Evolutionary conservation across 805 yeast genomes (phyloP), one percentile per base, ranked within the genome.

Genomic region (Cyberlindnera veronae): DNA sequence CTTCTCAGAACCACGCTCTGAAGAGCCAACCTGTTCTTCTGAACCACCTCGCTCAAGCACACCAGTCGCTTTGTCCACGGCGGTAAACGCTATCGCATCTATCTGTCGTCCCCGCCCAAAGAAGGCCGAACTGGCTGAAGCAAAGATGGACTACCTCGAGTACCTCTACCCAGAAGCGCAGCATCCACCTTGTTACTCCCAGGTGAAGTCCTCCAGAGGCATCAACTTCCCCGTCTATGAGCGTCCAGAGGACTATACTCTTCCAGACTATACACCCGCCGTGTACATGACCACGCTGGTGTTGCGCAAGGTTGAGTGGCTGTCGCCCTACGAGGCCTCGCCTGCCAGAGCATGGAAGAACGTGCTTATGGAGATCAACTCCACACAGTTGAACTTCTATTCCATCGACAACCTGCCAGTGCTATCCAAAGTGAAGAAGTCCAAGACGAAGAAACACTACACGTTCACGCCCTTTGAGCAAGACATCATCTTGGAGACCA

Each of bases 331-430:
- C 56, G 89, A 83, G 50, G 67, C 78, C 3, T 72, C 95, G 0
- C 69, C 78, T 2, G 59, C 68, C 8, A 68, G 95, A 46, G 71
- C 76, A 10, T 90, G 98, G 98, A 73, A 70, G 50, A 67, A 72
- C 31, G 72, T 73, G 32, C 67, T 84, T 17, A 68, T 87, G 60
- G 95, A 84, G 54, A 66, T 90, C 36, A 88, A 90, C 67, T 85
- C 91, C 15, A 90, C 97, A 2, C 95, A 87, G 63, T 64, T 90
- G 26, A 84, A 84, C 60, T 66, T 90, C 39, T 85, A 84, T 58
- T 53, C 61, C 14, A 66, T 69, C 12, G 75, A 69, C 27, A 48
- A 61, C 14, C 21, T 58, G 5, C 51, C 60, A 1, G 42, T 62
- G 32, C 54, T 64, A 6, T 46, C 55, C 14, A 48, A 48, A 20